Base-by-base conservation (phyloP, 2,329 filamentous ascomycete species). In the Chaetomium sp. region DNA sequence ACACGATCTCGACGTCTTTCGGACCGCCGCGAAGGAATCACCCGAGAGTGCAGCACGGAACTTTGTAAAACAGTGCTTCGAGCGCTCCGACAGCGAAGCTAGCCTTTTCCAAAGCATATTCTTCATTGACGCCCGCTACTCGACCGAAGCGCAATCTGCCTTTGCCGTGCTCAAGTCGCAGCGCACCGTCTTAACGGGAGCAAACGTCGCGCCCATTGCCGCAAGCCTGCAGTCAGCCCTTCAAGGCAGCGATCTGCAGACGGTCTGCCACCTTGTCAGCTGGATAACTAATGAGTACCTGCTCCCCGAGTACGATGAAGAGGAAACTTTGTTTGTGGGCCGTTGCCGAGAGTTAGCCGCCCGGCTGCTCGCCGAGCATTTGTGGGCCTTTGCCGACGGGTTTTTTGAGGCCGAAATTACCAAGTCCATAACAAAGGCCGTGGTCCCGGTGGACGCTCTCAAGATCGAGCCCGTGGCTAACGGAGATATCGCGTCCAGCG, bases 251-350 rank as follows among this genome's bases (percentile, higher is more conserved):
- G 74, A 79, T 9, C 66, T 84, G 44, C 71, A 74, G 48, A 75
- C 73, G 0, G 72, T 78, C 1, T 84, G 81, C 68, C 78, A 77
- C 47, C 69, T 84, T 5, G 73, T 83, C 0, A 79, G 79, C 1
- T 82, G 81, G 78, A 68, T 83, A 34, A 77, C 78, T 5, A 78
- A 78, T 62, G 81, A 84, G 65, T 84, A 83, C 54, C 71, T 82
- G 9, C 66, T 79, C 32, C 64, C 77, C 3, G 80, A 84, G 47
- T 75, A 76, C 53, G 79, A 83, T n/a, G 78, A 82, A 47, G 79
- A 82, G 19, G 72, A 75, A 57, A 76, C 79, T 0, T 73, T 74
- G 1, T 80, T 80, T 52, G 72, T 75, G 2, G 67, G 74, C 35
- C 79, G 81, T 64, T 79, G 78, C 62, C 74, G 80, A 46, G 79